Conservation (phyloP, 1,139 yeast species). For the Zhuliangozyma parablackwelliae region DNA sequence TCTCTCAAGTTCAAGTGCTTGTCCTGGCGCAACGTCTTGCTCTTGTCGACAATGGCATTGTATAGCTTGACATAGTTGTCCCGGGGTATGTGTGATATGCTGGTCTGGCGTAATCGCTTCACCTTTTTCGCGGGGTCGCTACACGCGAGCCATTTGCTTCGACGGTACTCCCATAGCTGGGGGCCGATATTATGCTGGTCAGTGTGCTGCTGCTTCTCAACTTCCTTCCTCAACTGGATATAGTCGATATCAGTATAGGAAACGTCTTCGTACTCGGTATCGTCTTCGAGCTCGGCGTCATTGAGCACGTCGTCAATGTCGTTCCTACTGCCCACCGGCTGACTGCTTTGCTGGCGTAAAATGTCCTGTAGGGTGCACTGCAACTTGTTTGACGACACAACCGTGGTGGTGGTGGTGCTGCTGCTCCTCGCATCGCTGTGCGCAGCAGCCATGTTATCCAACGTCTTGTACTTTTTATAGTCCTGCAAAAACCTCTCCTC, state of each 20-base stretch:
- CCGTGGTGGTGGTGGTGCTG: not conserved
- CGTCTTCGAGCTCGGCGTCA: conserved; percentile 10
- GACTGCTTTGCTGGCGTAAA: not conserved
- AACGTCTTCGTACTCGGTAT: conserved; percentile 17
- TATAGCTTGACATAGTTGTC: conserved; percentile 56
- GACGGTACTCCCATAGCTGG: conserved; percentile 55
- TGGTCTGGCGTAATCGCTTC: conserved; percentile 18
- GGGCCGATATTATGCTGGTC: conserved; percentile 35
- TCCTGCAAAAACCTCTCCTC: conserved; percentile 35
- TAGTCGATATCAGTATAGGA: conserved; percentile 25
- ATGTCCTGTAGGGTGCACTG: not conserved
- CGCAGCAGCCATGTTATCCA: conserved; percentile 31
- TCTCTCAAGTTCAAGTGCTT: conserved; percentile 59
- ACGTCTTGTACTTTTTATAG: conserved; percentile 28
- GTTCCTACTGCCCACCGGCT: not conserved
- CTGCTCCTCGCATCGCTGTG: conserved; percentile 7
- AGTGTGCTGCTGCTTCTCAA: conserved; percentile 12
- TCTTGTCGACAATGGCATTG: conserved; percentile 53
- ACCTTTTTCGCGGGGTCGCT: conserved; percentile 13
- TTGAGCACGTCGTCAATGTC: conserved; percentile 13
- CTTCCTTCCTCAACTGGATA: conserved; percentile 22
- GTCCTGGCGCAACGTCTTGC: conserved; percentile 43
- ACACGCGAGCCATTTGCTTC: conserved; percentile 51
- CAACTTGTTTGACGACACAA: not conserved
- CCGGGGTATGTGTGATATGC: conserved; percentile 35